Percentiles rank a stretch among this genome's conserved stretches.
phyloP scores from a whole-genome alignment of 208 protist genomes.

The Plasmodiophora brassicae region DNA sequence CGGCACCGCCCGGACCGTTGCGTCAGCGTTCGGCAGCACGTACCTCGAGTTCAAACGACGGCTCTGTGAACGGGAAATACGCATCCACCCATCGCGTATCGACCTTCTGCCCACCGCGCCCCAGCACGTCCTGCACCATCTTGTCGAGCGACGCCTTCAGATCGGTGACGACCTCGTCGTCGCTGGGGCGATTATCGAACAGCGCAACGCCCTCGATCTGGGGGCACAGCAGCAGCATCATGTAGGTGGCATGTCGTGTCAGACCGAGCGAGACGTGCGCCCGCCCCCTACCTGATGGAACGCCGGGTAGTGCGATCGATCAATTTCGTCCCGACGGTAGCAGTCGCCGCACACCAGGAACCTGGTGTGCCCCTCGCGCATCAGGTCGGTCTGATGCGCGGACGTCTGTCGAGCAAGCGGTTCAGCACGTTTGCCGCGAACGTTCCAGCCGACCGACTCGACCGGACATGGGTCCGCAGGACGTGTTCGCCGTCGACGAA shows the following conservation, averaged over 20 bases:
- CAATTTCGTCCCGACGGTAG: conserved; percentile 42
- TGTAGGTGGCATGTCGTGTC: no score
- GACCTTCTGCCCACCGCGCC: neutral
- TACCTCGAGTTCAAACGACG: conserved; percentile 70
- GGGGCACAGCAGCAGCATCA: no score
- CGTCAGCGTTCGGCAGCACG: no score
- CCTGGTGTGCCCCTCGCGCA: neutral
- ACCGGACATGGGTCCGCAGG: neutral
- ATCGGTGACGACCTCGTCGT: neutral
- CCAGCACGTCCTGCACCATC: neutral
- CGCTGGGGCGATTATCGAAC: neutral
- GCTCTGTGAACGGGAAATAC: conserved; percentile 80
- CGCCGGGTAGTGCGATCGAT: conserved; percentile 36
- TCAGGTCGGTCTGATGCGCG: conserved; percentile 29
- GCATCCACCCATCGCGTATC: conserved; percentile 57
- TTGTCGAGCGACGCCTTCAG: neutral
- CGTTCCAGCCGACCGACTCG: no score
- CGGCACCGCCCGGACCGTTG: no score
- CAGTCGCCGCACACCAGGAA: conserved; percentile 44
- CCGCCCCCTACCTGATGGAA: conserved; percentile 43
- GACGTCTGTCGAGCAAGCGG: no score
- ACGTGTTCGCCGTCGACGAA: neutral
- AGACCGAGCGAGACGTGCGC: no score
- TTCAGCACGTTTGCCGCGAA: no score
- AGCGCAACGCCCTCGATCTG: conserved; percentile 39